phyloP scores from a whole-genome alignment of 176 grass and related monocot genomes.

The Rhipidocladum racemiflorum region DNA sequence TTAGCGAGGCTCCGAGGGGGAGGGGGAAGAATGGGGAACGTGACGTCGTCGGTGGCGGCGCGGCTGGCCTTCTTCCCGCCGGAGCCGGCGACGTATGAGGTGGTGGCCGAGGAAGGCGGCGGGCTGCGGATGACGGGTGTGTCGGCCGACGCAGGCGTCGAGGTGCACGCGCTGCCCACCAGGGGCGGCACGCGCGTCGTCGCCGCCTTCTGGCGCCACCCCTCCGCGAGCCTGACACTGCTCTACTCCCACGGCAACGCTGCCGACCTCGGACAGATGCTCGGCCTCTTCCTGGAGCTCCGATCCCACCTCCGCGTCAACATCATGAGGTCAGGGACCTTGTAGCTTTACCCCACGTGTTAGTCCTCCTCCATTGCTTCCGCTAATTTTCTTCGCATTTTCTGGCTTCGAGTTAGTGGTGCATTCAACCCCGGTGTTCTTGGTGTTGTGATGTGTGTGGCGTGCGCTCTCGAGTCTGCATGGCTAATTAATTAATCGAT shows the following conservation, averaged over 20 bases:
- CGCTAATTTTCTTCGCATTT: neutral
- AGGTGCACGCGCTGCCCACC: constrained; percentile 68
- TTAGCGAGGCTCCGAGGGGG: neutral
- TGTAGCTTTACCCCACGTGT: neutral
- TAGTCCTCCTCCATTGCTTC: neutral
- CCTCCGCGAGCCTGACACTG: constrained; percentile 67
- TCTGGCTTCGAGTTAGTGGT: neutral
- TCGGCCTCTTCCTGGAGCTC: constrained; percentile 92
- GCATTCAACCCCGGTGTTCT: neutral
- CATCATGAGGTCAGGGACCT: constrained; percentile 71
- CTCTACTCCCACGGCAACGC: constrained; percentile 98
- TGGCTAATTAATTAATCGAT: neutral
- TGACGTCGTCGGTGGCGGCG: constrained; percentile 93
- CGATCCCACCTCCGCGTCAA: constrained; percentile 96
- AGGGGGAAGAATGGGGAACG: constrained; percentile 69
- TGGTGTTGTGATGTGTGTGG: neutral
- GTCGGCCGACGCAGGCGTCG: constrained; percentile 43
- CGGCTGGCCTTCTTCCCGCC: constrained; percentile 97
- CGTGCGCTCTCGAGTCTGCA: neutral
- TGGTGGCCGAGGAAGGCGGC: constrained; percentile 25
- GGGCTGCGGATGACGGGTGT: constrained; percentile 53
- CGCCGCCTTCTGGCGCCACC: constrained; percentile 85
- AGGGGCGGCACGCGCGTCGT: constrained; percentile 64
- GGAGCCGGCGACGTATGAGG: constrained; percentile 86
- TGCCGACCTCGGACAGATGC: constrained; percentile 94